These are phyloP conservation scores for Lasiodiplodia theobromae DNA, from an alignment of 2,329 filamentous ascomycete genomes.

Conservation along the genomic window DNA sequence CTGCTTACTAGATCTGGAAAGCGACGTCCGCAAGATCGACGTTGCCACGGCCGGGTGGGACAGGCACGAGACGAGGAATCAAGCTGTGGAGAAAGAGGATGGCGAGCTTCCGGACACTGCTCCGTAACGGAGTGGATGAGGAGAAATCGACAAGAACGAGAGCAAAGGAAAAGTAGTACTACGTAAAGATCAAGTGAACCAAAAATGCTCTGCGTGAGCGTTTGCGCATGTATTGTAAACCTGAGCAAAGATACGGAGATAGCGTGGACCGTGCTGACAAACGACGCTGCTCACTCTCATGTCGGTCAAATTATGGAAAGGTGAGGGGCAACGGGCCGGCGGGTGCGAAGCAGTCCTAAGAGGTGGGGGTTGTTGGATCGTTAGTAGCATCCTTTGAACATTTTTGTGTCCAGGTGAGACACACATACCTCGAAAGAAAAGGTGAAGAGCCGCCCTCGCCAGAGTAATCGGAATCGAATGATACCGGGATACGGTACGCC, in stretches of 20 bases:
- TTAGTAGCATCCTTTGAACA: slow-evolving; percentile 53
- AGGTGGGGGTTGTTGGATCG: slow-evolving; percentile 3
- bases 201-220: neutral
- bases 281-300: neutral
- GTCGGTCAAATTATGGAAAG: neutral
- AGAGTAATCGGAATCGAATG: slow-evolving; percentile 96
- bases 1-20: neutral
- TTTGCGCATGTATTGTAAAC: neutral
- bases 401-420: neutral
- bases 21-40: slow-evolving; percentile 6
- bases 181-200: neutral
- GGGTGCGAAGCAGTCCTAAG: neutral
- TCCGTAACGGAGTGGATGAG: neutral
- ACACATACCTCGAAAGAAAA: slow-evolving; percentile 58
- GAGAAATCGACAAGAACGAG: neutral
- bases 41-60: neutral
- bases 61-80: neutral
- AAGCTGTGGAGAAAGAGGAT: neutral
- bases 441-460: slow-evolving; percentile 76
- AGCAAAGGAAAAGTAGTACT: neutral
- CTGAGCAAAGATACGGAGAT: neutral
- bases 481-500: slow-evolving; percentile 71
- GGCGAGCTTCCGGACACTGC: neutral
- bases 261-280: neutral
- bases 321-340: too few species aligned